A percentile compares a stretch with the other conserved stretches of the same genome.
Conservation (phyloP, 148 eudicot species). For the Tetragonia tetragonoides region DNA sequence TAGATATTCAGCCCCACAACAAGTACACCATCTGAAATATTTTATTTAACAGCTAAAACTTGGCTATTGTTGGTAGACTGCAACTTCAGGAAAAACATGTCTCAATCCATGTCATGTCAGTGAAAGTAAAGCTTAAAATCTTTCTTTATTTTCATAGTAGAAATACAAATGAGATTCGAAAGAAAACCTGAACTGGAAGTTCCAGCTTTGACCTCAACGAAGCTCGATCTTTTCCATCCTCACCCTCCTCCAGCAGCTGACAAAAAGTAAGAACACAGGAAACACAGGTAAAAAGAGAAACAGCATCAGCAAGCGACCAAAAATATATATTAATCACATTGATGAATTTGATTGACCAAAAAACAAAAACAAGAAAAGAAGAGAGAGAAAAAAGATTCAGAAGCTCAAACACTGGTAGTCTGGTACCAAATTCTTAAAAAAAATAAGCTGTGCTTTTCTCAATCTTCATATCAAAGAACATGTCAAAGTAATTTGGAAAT, state of each 20-base stretch:
- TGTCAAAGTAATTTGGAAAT: too few relatives aligned
- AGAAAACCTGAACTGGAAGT: slow-evolving; percentile 85
- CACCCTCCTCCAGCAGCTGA: slow-evolving; percentile 90
- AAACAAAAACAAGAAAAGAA: neutral
- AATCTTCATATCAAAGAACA: too few relatives aligned
- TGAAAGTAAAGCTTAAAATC: neutral
- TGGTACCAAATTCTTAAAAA: neutral
- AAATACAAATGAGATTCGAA: neutral
- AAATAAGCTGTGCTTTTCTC: neutral
- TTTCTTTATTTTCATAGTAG: neutral
- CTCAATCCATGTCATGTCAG: neutral
- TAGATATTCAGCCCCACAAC: neutral
- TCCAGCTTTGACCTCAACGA: slow-evolving; percentile 88
- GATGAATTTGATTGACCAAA: neutral
- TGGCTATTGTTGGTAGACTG: neutral
- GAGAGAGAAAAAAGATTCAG: neutral
- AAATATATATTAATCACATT: neutral
- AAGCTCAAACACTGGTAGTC: too few relatives aligned
- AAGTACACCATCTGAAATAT: neutral
- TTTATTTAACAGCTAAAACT: neutral
- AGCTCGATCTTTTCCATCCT: slow-evolving; percentile 79
- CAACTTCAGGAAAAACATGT: neutral
- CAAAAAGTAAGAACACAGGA: slow-evolving; percentile 9
- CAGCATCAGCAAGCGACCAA: neutral
- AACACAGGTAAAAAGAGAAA: neutral